Evolutionary conservation across 371 early-diverging fungal species (phyloP).

Genomic region (Thermomucor indicae-seudaticae): DNA sequence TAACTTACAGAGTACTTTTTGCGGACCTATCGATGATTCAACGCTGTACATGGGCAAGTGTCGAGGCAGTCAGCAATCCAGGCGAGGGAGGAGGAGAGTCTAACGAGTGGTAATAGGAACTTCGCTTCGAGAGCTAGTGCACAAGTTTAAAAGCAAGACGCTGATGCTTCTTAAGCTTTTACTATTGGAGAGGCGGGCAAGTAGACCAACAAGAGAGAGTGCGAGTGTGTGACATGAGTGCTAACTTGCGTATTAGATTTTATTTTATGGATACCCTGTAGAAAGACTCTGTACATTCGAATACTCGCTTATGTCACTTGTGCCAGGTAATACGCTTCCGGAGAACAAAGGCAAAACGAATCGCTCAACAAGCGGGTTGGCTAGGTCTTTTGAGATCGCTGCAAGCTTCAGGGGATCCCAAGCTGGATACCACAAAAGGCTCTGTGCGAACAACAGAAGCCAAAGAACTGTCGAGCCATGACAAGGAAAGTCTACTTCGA

Average conservation of each 20-base stretch:
- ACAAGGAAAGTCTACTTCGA: conserved; percentile 46
- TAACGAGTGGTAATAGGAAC: conserved; percentile 37
- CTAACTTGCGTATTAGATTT: conserved; percentile 39
- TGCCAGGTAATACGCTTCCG: conserved; percentile 44
- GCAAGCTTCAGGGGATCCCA: conserved; percentile 64
- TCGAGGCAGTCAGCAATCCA: too few species aligned
- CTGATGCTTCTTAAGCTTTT: conserved; percentile 72
- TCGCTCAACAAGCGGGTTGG: background rate
- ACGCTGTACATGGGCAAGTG: conserved; percentile 66
- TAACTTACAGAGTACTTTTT: conserved; percentile 52
- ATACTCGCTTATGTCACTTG: conserved; percentile 70
- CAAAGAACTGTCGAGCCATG: conserved; percentile 26
- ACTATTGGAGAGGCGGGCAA: conserved; percentile 66
- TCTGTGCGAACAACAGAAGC: conserved; percentile 23
- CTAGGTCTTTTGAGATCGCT: conserved; percentile 52
- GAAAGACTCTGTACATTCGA: conserved; percentile 78
- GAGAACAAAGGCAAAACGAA: too few species aligned
- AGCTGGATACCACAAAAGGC: conserved; percentile 31
- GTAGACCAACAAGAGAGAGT: background rate
- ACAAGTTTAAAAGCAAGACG: conserved; percentile 72
- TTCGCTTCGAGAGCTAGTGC: conserved; percentile 66
- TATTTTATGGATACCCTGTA: conserved; percentile 81
- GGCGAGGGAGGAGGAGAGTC: too few species aligned
- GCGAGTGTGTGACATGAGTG: background rate
- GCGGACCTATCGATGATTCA: conserved; percentile 63